These are phyloP conservation scores for Leptomonas pyrrhocoris DNA, from an alignment of 208 protist genomes.

Conservation along the genomic window DNA sequence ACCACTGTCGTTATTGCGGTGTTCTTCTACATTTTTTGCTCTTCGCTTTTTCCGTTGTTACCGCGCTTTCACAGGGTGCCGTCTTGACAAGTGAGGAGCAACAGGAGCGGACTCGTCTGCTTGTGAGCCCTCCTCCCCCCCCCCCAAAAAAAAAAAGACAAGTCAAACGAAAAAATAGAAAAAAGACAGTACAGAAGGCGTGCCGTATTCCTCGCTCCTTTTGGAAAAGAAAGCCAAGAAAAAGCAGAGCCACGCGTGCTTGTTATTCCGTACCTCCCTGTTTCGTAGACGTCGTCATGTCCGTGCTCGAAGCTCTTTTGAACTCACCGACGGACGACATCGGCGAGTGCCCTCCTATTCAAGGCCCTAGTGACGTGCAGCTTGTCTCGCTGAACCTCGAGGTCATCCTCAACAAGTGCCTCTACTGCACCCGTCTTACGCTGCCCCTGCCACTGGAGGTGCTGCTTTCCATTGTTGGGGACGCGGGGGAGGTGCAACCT, in stretches of 20 bases:
- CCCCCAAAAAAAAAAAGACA: no score
- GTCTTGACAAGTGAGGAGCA: no score
- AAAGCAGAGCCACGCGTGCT: neutral
- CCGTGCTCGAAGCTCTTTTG: constrained; percentile 47
- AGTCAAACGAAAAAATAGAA: no score
- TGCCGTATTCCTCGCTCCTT: neutral
- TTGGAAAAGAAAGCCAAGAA: neutral
- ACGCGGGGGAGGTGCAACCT: constrained; percentile 33
- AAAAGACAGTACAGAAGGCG: neutral
- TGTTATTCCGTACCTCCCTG: neutral
- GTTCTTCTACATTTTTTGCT: no score
- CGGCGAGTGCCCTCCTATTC: constrained; percentile 35
- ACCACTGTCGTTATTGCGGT: no score
- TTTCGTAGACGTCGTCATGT: constrained; percentile 28
- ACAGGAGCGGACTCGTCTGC: no score
- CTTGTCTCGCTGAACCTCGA: constrained; percentile 49
- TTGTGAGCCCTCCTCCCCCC: no score
- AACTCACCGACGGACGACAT: constrained; percentile 56
- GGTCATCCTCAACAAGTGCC: constrained; percentile 63
- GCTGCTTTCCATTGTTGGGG: constrained; percentile 53
- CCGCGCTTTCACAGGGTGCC: no score
- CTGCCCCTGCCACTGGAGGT: constrained; percentile 52
- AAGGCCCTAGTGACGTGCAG: constrained; percentile 35
- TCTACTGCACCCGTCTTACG: constrained; percentile 60
- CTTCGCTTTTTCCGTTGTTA: no score